Evolutionary conservation across 495 filamentous ascomycete species (phyloP).

Genomic region (Saxispiralis lemnorum): DNA sequence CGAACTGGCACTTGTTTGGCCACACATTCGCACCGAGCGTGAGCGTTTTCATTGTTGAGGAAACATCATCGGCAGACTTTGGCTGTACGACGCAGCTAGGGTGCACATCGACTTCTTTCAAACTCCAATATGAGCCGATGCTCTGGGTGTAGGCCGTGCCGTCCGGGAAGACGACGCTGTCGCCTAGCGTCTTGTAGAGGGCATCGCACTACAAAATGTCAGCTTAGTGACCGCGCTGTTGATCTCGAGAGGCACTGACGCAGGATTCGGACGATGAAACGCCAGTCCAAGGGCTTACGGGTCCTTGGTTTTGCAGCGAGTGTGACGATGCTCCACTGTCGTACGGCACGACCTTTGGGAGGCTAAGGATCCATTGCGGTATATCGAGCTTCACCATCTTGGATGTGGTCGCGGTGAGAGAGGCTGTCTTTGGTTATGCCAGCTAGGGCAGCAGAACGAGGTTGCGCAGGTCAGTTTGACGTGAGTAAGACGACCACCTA

Average conservation of each 20-base stretch:
- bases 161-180: conserved; percentile 1
- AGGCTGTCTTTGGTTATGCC: too few relatives aligned
- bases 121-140: conserved; percentile 3
- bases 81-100: background rate
- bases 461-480: too few relatives aligned
- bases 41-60: background rate
- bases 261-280: too few relatives aligned
- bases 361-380: conserved; percentile 2
- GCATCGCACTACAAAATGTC: background rate
- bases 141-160: background rate
- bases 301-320: background rate
- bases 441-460: too few relatives aligned
- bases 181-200: background rate
- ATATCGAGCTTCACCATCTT: background rate
- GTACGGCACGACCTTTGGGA: background rate
- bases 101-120: conserved; percentile 3
- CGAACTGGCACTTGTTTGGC: conserved; percentile 5
- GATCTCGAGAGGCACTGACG: too few relatives aligned
- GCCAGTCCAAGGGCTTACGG: too few relatives aligned
- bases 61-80: background rate
- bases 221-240: too few relatives aligned
- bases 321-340: background rate
- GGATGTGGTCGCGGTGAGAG: too few relatives aligned
- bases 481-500: too few relatives aligned
- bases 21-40: conserved; percentile 1